Base-by-base conservation (phyloP, 306 rosid species). In the Prunus kanzakura region DNA sequence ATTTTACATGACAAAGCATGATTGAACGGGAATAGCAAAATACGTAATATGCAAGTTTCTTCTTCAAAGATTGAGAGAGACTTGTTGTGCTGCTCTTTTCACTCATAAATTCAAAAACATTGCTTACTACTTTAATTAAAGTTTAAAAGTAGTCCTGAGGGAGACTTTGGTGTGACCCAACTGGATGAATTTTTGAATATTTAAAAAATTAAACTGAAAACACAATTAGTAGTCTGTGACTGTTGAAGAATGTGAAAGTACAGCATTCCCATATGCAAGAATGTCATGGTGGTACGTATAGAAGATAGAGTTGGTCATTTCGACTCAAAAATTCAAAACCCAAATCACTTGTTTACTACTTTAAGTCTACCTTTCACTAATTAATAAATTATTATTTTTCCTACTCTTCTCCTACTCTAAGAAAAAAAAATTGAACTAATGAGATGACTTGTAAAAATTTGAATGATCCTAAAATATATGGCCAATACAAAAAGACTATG, bases 301-400 rank as follows among this genome's bases (percentile, higher is more conserved):
- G 8, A 35, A 35, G 8, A 6, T 5, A 47, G 30, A 73, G 41
- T 74, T 22, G 79, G 23, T 58, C 65, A 66, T 14, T 61, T 52
- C 10, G 23, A 9, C 67, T 49, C 71, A 16, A 23, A 69, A 62
- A 75, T 69, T 81, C 73, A 81, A 78, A 52, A 54, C 47, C 16
- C 43, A 32, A 55, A 3, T n/a, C 2, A 35, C 41, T 35, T 70
- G 45, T 30, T 49, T 43, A 43, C 69, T 18, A 18, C 60, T 61
- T n/a, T 1, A 30, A 5, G 23, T 45, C 45, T 32, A 32, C 65
- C 65, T 54, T 6, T 35, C 50, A 11, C 19, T n/a, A 18, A 49
- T n/a, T 65, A 22, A n/a, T 30, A 70, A 50, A 55, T 35, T 2
- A 55, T 38, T 56, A 10, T 35, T 55, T 46, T n/a, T 55, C 41